Conservation (phyloP, 208 protist species). For the Crithidia bombi region DNA sequence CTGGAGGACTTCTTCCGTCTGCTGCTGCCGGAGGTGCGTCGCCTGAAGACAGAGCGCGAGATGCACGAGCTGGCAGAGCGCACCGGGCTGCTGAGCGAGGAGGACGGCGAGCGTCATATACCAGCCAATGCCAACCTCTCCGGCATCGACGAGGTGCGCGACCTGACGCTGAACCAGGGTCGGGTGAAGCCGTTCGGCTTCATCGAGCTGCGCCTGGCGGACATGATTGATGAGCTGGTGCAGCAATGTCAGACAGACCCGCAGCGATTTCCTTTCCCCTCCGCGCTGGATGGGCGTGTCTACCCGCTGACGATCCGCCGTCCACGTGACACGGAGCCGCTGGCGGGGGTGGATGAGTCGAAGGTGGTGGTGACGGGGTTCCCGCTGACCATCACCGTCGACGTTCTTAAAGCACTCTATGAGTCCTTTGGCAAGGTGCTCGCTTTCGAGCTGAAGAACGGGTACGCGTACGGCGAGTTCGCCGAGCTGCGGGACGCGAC, state of each 20-base stretch:
- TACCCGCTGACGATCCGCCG: conserved; percentile 74
- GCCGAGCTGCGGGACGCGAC: conserved; percentile 49
- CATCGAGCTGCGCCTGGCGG: conserved; percentile 77
- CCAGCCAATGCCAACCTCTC: conserved; percentile 59
- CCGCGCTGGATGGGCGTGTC: conserved; percentile 43
- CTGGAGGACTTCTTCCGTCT: conserved; percentile 70
- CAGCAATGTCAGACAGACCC: conserved; percentile 50
- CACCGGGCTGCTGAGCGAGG: conserved; percentile 16
- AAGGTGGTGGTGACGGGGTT: conserved; percentile 85
- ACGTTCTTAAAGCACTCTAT: conserved; percentile 55
- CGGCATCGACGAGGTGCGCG: conserved; percentile 65
- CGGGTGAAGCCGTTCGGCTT: conserved; percentile 84
- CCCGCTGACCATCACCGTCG: conserved; percentile 56
- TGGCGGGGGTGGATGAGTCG: conserved; percentile 57
- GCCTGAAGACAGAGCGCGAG: conserved; percentile 72
- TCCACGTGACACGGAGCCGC: conserved; percentile 66
- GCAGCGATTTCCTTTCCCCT: conserved; percentile 67
- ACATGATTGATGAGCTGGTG: conserved; percentile 84
- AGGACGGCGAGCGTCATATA: conserved; percentile 62
- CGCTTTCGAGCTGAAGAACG: conserved; percentile 69
- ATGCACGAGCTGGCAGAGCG: conserved; percentile 49
- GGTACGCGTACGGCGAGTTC: conserved; percentile 84
- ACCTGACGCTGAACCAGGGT: conserved; percentile 56
- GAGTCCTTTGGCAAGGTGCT: conserved; percentile 68
- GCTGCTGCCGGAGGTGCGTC: conserved; percentile 77